Percentiles rank a stretch among this genome's conserved stretches.
phyloP scores from a whole-genome alignment of 2,329 filamentous ascomycete species.

The Fusarium sambucinum region DNA sequence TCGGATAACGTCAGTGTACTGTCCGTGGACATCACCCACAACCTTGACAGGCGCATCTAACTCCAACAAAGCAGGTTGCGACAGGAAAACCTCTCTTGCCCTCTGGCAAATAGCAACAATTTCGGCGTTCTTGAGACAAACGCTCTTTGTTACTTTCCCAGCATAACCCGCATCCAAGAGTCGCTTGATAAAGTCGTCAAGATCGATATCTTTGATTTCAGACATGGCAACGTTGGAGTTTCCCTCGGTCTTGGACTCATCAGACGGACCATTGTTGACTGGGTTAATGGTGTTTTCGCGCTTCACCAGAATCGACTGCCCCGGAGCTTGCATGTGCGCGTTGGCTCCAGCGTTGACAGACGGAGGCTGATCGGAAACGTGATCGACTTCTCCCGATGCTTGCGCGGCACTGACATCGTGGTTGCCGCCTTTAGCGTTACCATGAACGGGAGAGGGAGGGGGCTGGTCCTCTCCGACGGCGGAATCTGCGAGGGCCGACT shows the following conservation, averaged over 20 bases:
- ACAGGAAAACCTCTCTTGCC: constrained; percentile 88
- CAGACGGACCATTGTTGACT: constrained; percentile 62
- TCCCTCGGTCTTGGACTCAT: constrained; percentile 60
- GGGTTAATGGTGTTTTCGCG: constrained; percentile 78
- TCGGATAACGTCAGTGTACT: constrained; percentile 97
- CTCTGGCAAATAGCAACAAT: constrained; percentile 93
- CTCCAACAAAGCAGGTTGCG: constrained; percentile 91
- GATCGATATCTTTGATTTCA: constrained; percentile 90
- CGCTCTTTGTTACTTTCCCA: constrained; percentile 96
- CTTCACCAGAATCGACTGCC: constrained; percentile 90
- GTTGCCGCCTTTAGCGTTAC: constrained; percentile 77
- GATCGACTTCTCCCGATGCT: constrained; percentile 89
- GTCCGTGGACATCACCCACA: constrained; percentile 99
- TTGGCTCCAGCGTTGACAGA: constrained; percentile 71
- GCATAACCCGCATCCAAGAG: constrained; percentile 95
- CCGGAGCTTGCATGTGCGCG: constrained; percentile 74
- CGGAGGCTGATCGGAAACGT: constrained; percentile 91
- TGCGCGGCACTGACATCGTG: constrained; percentile 85
- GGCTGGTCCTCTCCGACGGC: constrained; percentile 64
- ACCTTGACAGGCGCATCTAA: constrained; percentile 97
- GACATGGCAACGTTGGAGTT: constrained; percentile 79
- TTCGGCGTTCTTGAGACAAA: constrained; percentile 97
- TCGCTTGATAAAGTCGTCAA: constrained; percentile 97
- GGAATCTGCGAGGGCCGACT: constrained; percentile 55
- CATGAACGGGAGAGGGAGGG: constrained; percentile 89